Evolutionary conservation across 495 filamentous ascomycete species (phyloP).

Genomic region (Xylaria flabelliformis): DNA sequence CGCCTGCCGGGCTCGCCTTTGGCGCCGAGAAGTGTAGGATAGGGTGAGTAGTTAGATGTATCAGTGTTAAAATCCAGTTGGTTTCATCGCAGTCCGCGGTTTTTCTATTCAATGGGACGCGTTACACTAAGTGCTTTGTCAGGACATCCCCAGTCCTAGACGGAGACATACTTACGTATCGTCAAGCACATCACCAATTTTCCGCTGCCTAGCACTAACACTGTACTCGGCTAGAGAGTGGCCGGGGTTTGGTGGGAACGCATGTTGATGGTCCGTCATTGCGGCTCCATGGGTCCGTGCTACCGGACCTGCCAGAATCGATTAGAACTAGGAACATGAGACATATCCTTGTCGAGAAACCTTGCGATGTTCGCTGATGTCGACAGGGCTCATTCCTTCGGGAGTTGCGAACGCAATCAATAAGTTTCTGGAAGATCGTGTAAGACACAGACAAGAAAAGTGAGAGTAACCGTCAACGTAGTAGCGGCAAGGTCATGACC

Average conservation of each 20-base stretch:
- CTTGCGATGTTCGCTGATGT: background rate
- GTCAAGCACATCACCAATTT: background rate
- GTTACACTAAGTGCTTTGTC: background rate
- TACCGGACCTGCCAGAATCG: conserved; percentile 20
- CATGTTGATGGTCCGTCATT: conserved; percentile 11
- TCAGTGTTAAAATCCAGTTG: background rate
- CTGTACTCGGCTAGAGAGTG: conserved; percentile 16
- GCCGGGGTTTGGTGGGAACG: background rate
- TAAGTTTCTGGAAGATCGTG: background rate
- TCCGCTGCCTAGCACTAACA: background rate
- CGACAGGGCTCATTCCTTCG: conserved; percentile 10
- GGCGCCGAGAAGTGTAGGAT: background rate
- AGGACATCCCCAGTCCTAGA: background rate
- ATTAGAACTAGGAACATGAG: conserved; percentile 15
- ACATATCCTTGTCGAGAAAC: conserved; percentile 10
- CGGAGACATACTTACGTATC: background rate
- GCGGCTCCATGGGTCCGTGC: conserved; percentile 3
- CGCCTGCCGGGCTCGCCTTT: background rate
- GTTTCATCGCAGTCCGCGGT: background rate
- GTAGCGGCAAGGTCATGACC: background rate
- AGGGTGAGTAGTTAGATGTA: background rate
- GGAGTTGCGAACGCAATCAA: background rate
- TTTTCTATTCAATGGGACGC: background rate
- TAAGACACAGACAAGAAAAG: background rate
- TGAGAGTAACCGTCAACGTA: background rate